Evolutionary conservation across 805 yeast genomes (phyloP).

Genomic region (Hyphopichia homilentoma): DNA sequence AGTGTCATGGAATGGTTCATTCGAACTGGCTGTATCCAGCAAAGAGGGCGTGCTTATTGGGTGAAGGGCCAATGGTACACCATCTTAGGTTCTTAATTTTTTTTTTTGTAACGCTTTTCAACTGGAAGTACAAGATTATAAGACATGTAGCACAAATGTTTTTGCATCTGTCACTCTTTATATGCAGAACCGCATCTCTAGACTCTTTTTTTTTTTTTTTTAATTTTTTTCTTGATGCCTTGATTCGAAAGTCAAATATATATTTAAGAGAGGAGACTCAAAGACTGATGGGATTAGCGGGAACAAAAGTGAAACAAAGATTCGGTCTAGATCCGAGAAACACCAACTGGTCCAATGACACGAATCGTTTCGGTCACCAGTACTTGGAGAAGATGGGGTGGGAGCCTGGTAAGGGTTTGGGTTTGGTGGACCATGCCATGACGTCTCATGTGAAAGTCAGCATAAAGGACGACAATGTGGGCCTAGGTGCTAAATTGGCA

Average conservation of each 20-base stretch:
- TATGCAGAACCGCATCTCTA: constrained; percentile 3
- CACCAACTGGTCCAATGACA: constrained; percentile 89
- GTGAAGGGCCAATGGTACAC: constrained; percentile 45
- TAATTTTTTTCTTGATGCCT: constrained; percentile 2
- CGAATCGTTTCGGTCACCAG: constrained; percentile 80
- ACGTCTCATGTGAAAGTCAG: constrained; percentile 81
- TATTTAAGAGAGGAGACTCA: too few species aligned
- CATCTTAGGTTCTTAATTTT: constrained; percentile 24
- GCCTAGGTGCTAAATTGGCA: constrained; percentile 82
- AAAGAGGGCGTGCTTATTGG: constrained; percentile 39
- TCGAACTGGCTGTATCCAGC: constrained; percentile 29
- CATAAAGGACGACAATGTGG: constrained; percentile 77
- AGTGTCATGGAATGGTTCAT: constrained; percentile 38
- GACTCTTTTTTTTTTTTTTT: constrained; percentile 1
- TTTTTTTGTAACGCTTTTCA: not conserved
- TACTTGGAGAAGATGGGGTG: constrained; percentile 83
- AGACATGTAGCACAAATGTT: not conserved
- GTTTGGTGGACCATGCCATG: constrained; percentile 60
- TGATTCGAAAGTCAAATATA: not conserved
- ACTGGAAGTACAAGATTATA: not conserved
- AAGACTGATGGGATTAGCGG: constrained; percentile 77
- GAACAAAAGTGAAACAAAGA: constrained; percentile 71
- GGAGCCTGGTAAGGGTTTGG: constrained; percentile 89
- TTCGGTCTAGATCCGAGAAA: constrained; percentile 93
- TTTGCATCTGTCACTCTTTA: too few species aligned